Percentiles rank a stretch among this genome's conserved stretches.
phyloP scores from a whole-genome alignment of 345 rosid species.

The Salix exigua region DNA sequence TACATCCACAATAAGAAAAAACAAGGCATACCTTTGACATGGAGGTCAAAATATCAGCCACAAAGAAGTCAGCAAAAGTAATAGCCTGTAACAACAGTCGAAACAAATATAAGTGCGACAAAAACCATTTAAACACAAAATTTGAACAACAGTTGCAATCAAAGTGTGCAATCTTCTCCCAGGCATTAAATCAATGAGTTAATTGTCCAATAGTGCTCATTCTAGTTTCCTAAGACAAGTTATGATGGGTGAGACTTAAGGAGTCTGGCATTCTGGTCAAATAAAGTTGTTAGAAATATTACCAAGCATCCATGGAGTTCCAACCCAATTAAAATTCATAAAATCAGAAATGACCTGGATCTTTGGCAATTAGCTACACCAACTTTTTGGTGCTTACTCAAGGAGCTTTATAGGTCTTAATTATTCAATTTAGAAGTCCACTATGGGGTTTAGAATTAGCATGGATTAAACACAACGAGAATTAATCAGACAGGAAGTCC shows the following conservation, averaged over 20 bases:
- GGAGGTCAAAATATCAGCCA: conserved; percentile 92
- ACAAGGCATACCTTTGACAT: conserved; percentile 77
- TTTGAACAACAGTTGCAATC: neutral
- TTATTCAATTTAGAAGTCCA: neutral
- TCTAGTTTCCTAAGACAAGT: neutral
- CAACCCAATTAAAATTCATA: neutral
- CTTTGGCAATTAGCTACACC: neutral
- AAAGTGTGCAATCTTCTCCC: neutral
- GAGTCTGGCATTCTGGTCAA: neutral
- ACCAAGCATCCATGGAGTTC: neutral
- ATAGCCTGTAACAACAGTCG: conserved; percentile 51
- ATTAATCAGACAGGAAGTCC: conserved; percentile 4
- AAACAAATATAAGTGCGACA: neutral
- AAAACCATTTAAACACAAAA: neutral
- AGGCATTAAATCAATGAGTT: neutral
- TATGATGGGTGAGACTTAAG: neutral
- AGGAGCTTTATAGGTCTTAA: neutral
- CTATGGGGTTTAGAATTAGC: conserved; percentile 3
- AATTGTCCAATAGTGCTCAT: neutral
- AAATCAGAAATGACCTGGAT: neutral
- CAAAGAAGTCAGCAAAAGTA: conserved; percentile 80
- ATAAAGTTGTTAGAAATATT: neutral
- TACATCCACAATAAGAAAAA: neutral
- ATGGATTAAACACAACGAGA: neutral
- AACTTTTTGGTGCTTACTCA: neutral